Evolutionary conservation across 1,139 yeast genomes (phyloP).

Genomic region (Geotrichum citri-aurantii): DNA sequence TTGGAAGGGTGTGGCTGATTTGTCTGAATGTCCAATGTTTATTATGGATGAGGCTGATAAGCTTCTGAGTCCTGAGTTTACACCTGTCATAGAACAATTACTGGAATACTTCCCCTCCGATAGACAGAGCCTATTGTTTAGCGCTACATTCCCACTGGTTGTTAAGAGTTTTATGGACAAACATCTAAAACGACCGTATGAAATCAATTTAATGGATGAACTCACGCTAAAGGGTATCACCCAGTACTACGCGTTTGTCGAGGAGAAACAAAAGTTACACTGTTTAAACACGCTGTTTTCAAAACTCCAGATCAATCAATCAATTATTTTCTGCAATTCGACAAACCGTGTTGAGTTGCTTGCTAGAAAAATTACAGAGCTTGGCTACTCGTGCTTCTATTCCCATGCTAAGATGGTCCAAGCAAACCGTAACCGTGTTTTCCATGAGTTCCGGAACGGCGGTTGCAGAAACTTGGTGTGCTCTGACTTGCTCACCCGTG

Average conservation of each 20-base stretch:
- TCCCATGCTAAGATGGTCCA: conserved; percentile 98
- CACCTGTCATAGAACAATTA: conserved; percentile 81
- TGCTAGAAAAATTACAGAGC: conserved; percentile 92
- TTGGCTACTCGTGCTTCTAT: conserved; percentile 94
- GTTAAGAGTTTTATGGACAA: conserved; percentile 91
- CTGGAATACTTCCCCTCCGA: conserved; percentile 70
- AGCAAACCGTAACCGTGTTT: conserved; percentile 93
- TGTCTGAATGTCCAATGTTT: conserved; percentile 80
- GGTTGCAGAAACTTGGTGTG: conserved; percentile 95
- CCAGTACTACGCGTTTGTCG: conserved; percentile 95
- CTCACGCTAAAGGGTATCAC: conserved; percentile 92
- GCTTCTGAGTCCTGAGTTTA: conserved; percentile 87
- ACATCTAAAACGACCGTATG: conserved; percentile 87
- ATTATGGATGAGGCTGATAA: conserved; percentile 99
- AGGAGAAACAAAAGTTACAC: conserved; percentile 91
- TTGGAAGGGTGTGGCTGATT: conserved; percentile 77
- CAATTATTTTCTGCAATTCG: conserved; percentile 94
- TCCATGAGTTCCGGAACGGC: conserved; percentile 98
- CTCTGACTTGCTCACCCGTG: conserved; percentile 94
- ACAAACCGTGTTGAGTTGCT: conserved; percentile 92
- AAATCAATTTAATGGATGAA: conserved; percentile 96
- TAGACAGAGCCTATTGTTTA: conserved; percentile 82
- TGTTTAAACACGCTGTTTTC: conserved; percentile 93
- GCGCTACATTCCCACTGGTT: conserved; percentile 94
- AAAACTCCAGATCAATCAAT: conserved; percentile 90